phyloP scores from a whole-genome alignment of 164 flowering plant genomes.

The Malania oleifera region DNA sequence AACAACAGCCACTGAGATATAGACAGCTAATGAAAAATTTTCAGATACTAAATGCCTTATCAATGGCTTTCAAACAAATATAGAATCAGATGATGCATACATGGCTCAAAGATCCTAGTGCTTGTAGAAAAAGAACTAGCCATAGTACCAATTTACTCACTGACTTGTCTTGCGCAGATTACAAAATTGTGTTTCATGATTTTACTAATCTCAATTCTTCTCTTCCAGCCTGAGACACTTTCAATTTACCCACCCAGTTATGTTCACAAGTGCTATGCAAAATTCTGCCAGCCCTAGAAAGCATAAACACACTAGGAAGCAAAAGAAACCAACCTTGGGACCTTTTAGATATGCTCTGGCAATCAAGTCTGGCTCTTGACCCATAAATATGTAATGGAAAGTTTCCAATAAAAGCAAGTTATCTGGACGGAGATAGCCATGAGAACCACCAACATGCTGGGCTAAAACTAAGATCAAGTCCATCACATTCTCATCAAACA shows the following conservation, averaged over 20 bases:
- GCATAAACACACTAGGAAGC: background rate
- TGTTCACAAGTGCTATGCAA: background rate
- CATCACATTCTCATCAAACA: conserved; percentile 87
- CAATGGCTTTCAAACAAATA: conserved; percentile 4
- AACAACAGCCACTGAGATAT: background rate
- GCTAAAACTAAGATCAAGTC: conserved; percentile 68
- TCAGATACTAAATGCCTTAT: background rate
- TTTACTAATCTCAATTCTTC: too few species aligned
- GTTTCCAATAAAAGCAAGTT: conserved; percentile 84
- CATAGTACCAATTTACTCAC: too few species aligned
- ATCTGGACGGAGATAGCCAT: conserved; percentile 65
- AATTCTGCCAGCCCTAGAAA: background rate
- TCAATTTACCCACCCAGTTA: background rate
- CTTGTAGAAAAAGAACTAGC: background rate
- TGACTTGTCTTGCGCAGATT: too few species aligned
- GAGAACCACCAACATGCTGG: conserved; percentile 64
- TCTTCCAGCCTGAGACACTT: too few species aligned
- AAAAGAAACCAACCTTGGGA: conserved; percentile 43
- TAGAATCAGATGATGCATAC: background rate
- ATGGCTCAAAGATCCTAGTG: background rate
- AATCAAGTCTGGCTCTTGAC: conserved; percentile 74
- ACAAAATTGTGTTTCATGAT: too few species aligned
- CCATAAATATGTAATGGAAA: conserved; percentile 62
- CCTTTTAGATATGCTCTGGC: conserved; percentile 42
- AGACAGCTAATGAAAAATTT: background rate